Percentiles rank a stretch among this genome's conserved stretches.
These are phyloP conservation scores for Cenchrus fungigraminus DNA, from an alignment of 176 grass and related monocot species.

Conservation along the genomic window DNA sequence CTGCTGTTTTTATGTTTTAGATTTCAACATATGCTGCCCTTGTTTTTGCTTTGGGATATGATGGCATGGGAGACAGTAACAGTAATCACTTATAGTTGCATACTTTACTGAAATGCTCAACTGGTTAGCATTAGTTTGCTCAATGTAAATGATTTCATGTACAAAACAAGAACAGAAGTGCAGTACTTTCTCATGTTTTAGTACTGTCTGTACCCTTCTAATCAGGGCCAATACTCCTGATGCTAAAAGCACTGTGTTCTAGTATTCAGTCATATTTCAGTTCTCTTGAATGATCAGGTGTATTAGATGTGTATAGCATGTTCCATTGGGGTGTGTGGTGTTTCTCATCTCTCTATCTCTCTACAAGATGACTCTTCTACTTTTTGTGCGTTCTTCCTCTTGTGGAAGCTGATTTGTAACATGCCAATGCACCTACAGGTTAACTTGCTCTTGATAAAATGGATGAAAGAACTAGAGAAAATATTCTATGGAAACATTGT, in stretches of 20 bases:
- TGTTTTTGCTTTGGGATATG: constrained; percentile 5
- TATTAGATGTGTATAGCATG: no score
- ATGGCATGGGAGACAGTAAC: not conserved
- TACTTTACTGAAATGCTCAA: not conserved
- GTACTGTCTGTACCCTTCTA: not conserved
- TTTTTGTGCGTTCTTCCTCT: constrained; percentile 25
- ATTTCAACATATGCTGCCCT: constrained; percentile 15
- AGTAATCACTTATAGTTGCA: not conserved
- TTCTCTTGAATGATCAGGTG: constrained; percentile 25
- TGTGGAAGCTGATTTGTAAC: constrained; percentile 22
- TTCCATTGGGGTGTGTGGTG: no score
- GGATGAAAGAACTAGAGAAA: constrained; percentile 99
- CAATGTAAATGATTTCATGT: constrained; percentile 7
- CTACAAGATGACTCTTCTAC: not conserved
- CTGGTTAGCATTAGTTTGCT: not conserved
- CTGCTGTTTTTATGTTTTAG: constrained; percentile 11
- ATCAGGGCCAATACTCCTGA: not conserved
- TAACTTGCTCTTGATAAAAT: constrained; percentile 91
- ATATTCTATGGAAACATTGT: constrained; percentile 99
- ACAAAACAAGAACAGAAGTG: constrained; percentile 12
- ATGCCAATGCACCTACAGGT: constrained; percentile 58
- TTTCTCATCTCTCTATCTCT: no score
- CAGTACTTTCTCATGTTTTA: constrained; percentile 26
- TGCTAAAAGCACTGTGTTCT: not conserved
- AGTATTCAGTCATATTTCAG: constrained; percentile 24